Base-by-base conservation (phyloP, 345 rosid genomes). In the Erysimum cheiranthoides region DNA sequence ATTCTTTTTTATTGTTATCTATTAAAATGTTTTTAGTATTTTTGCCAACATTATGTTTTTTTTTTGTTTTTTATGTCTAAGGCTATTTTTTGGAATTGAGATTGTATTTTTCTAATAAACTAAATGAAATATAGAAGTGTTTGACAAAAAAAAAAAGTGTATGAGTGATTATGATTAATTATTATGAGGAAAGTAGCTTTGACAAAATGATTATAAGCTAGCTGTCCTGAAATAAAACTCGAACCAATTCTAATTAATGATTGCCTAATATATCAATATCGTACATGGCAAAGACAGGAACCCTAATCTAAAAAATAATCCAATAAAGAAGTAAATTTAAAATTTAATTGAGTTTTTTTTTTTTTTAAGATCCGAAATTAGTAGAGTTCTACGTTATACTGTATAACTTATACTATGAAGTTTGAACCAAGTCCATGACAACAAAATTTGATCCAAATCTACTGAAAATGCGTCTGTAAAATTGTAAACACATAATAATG, bases 161-260 rank as follows among this genome's bases (percentile, higher is more conserved):
- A 3, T 5, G 49, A 21, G 32, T 68, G 62, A 30, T 52, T 68
- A 32, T 50, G 66, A 14, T 53, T 51, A 14, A n/a, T 27, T 38
- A 39, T 73, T 1, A 45, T 57, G 25, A 45, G 10, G 10, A 6
- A 27, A 75, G 6, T 75, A 60, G 40, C 61, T 68, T 60, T 52
- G 49, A 31, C 64, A n/a, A 68, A 61, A 69, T 45, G 63, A 61
- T 43, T 61, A 52, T 18, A 32, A 61, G 50, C 46, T 50, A 66
- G 78, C 60, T 75, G 79, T 75, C 62, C 17, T 58, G 61, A 28
- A 74, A 16, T 16, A 8, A 57, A 45, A 21, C 8, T 61, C 7
- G 30, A 39, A 62, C 52, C 53, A 30, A 10, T 51, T 66, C 4
- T 60, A 64, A 17, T 36, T 18, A 27, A 39, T 59, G 27, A 47